Evolutionary conservation across 176 grass and related monocot genomes (phyloP).

Genomic region (Phragmites australis): DNA sequence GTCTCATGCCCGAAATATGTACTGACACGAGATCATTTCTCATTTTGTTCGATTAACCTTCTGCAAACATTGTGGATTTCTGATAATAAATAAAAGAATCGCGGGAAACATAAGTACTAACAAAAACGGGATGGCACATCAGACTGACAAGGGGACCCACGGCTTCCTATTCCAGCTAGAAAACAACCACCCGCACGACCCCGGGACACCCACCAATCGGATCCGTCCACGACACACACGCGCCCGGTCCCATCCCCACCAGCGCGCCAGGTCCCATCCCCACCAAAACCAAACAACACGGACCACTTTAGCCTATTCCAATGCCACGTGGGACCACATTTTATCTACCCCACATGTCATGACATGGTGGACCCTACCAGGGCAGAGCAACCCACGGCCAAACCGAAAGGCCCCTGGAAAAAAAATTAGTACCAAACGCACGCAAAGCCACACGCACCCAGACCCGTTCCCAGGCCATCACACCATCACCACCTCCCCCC

Average conservation of each 20-base stretch:
- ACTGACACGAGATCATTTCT: background rate
- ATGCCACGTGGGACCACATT: background rate
- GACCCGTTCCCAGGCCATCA: slow-evolving; percentile 54
- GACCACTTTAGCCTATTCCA: fast-evolving
- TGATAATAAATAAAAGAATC: background rate
- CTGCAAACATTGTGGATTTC: background rate
- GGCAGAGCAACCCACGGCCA: slow-evolving; percentile 13
- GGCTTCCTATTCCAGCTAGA: background rate
- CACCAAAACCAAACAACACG: background rate
- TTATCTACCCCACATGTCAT: slow-evolving; percentile 10
- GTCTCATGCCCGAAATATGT: background rate
- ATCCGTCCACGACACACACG: slow-evolving; percentile 29
- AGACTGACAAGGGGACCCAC: background rate
- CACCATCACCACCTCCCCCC: slow-evolving; percentile 24
- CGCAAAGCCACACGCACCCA: slow-evolving; percentile 64
- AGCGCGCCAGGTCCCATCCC: slow-evolving; percentile 37
- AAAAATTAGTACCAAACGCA: slow-evolving; percentile 56
- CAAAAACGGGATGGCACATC: too few species aligned
- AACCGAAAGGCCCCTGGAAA: slow-evolving; percentile 32
- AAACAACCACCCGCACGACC: slow-evolving; percentile 20
- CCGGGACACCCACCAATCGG: slow-evolving; percentile 32
- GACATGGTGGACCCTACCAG: background rate
- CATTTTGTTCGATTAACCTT: background rate
- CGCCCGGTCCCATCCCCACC: slow-evolving; percentile 19
- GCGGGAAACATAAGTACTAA: background rate